A percentile compares a stretch with the other conserved stretches of the same genome.
phyloP scores from a whole-genome alignment of 2,329 filamentous ascomycete species.

The Aspergillus tubingensis region DNA sequence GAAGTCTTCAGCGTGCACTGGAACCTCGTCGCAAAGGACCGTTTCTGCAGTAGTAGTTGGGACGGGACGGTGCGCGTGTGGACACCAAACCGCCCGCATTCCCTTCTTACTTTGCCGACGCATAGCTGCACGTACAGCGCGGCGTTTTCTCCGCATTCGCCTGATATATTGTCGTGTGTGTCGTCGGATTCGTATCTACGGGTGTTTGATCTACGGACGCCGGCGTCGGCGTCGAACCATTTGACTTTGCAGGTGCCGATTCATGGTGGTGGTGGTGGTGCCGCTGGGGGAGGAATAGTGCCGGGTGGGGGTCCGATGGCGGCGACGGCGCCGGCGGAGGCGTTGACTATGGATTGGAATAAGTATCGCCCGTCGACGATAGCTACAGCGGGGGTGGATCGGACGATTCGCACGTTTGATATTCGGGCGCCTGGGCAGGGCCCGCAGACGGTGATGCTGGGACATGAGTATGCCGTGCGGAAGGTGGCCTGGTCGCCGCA shows the following conservation, averaged over 20 bases:
- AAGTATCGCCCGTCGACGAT: conserved; percentile 87
- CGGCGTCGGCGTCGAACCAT: conserved; percentile 83
- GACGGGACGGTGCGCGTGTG: conserved; percentile 96
- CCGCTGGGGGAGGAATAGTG: conserved; percentile 55
- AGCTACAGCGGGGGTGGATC: conserved; percentile 87
- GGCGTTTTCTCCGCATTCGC: conserved; percentile 86
- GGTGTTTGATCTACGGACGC: conserved; percentile 88
- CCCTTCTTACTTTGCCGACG: conserved; percentile 82
- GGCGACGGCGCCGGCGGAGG: conserved; percentile 68
- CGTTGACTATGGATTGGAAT: conserved; percentile 97
- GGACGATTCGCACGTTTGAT: conserved; percentile 85
- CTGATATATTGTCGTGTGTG: conserved; percentile 81
- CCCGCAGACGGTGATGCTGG: conserved; percentile 71
- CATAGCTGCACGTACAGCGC: conserved; percentile 93
- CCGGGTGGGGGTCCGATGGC: conserved; percentile 39
- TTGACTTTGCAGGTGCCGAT: conserved; percentile 81
- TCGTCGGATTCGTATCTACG: conserved; percentile 86
- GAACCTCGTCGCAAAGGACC: conserved; percentile 89
- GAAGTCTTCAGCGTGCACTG: conserved; percentile 92
- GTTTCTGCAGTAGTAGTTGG: conserved; percentile 90
- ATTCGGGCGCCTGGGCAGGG: conserved; percentile 74
- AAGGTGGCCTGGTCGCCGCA: conserved; percentile 91
- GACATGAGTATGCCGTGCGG: conserved; percentile 89
- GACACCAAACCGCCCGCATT: conserved; percentile 75
- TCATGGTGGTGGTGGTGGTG: conserved; percentile 61